phyloP scores from a whole-genome alignment of 352 stramenopile genomes.

The Phytophthora melonis region DNA sequence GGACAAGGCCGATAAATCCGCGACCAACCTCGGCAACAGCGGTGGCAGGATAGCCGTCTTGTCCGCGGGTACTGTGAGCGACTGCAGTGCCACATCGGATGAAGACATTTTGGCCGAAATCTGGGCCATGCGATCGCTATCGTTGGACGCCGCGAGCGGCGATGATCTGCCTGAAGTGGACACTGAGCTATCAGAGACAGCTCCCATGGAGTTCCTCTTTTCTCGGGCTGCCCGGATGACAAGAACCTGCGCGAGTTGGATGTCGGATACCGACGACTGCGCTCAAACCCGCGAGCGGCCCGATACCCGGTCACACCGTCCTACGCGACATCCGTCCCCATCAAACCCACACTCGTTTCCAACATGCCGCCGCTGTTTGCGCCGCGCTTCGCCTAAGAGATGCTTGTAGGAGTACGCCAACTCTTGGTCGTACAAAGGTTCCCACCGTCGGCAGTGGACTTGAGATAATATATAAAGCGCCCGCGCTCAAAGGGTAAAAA shows the following conservation, averaged over 20 bases:
- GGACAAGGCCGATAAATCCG: constrained; percentile 21
- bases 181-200: constrained; percentile 10
- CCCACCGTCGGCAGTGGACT: too few species aligned
- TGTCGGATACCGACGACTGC: constrained; percentile 28
- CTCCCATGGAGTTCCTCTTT: constrained; percentile 68
- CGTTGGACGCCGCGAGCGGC: constrained; percentile 1
- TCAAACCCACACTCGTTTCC: constrained; percentile 55
- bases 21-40: constrained; percentile 22
- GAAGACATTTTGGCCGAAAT: constrained; percentile 35
- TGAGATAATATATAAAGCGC: too few species aligned
- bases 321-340: constrained; percentile 38
- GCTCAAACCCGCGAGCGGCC: constrained; percentile 10
- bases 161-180: constrained; percentile 21
- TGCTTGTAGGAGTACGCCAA: too few species aligned
- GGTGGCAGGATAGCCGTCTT: constrained; percentile 25
- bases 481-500: too few species aligned
- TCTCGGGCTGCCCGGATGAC: constrained; percentile 50
- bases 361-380: constrained; percentile 54
- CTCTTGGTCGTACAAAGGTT: too few species aligned
- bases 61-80: constrained; percentile 10
- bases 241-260: constrained; percentile 46
- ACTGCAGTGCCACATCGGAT: constrained; percentile 20
- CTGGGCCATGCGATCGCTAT: constrained; percentile 25
- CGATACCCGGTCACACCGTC: constrained; percentile 25
- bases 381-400: constrained; percentile 36